Evolutionary conservation across 257 asterid species (phyloP).

Genomic region (Scutellaria barbata): DNA sequence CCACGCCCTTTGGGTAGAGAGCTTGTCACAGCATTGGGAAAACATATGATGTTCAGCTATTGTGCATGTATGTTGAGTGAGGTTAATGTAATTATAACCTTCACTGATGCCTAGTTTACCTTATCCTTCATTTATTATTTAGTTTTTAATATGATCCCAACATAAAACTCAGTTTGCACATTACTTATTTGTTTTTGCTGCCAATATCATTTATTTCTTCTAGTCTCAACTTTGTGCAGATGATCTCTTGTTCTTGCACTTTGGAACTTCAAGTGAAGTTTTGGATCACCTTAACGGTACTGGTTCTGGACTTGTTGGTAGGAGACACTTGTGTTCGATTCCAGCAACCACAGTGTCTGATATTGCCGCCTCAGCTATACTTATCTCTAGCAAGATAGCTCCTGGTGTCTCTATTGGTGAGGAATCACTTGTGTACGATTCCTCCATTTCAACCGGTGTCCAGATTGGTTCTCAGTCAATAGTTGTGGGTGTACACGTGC

Average conservation of each 20-base stretch:
- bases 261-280: conserved; percentile 98
- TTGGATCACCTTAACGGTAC: conserved; percentile 87
- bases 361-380: conserved; percentile 86
- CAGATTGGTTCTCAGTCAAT: conserved; percentile 92
- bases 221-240: conserved; percentile 46
- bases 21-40: conserved; percentile 72
- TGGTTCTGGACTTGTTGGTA: conserved; percentile 80
- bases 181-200: conserved; percentile 25
- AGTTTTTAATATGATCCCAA: not conserved
- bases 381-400: conserved; percentile 80
- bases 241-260: conserved; percentile 91
- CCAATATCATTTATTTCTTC: conserved; percentile 14
- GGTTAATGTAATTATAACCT: conserved; percentile 34
- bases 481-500: conserved; percentile 79
- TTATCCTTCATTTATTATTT: not conserved
- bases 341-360: conserved; percentile 91
- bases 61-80: conserved; percentile 81
- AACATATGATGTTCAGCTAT: conserved; percentile 84
- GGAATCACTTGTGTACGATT: conserved; percentile 89
- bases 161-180: conserved; percentile 19
- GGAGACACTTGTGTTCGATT: conserved; percentile 93
- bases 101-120: conserved; percentile 31
- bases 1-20: conserved; percentile 78
- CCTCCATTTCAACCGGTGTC: conserved; percentile 67
- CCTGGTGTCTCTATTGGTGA: conserved; percentile 90